These are phyloP conservation scores for Aegilops sharonensis DNA, from an alignment of 176 grass and related monocot genomes.

Conservation along the genomic window DNA sequence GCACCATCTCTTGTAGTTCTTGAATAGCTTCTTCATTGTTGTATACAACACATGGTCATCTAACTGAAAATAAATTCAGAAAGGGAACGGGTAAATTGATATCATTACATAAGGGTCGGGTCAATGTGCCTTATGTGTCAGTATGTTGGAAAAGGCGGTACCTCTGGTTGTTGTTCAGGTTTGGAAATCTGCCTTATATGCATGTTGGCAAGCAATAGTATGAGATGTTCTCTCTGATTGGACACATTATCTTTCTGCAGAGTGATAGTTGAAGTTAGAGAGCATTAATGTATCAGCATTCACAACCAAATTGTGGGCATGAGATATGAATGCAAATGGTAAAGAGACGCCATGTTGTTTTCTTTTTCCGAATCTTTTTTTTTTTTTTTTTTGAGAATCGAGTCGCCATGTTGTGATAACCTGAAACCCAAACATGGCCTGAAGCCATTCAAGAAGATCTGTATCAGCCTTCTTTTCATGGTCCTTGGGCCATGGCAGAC, in stretches of 20 bases:
- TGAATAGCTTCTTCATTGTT: no score
- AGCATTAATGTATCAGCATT: not conserved
- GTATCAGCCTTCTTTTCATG: slow-evolving; percentile 54
- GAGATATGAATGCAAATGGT: not conserved
- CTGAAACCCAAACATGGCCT: slow-evolving; percentile 97
- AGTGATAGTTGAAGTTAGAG: slow-evolving; percentile 11
- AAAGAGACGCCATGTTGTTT: not conserved
- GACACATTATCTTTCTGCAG: slow-evolving; percentile 1
- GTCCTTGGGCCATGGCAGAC: slow-evolving; percentile 87
- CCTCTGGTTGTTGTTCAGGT: slow-evolving; percentile 78
- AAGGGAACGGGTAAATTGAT: no score
- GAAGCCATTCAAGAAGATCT: slow-evolving; percentile 96
- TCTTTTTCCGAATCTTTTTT: no score
- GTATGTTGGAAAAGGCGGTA: slow-evolving; percentile 22
- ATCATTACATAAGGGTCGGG: no score
- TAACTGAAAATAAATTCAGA: no score
- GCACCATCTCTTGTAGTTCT: no score
- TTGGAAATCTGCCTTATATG: slow-evolving; percentile 72
- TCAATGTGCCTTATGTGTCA: no score
- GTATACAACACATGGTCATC: no score
- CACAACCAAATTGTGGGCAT: not conserved
- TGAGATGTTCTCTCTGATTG: slow-evolving; percentile 92
- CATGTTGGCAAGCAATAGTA: slow-evolving; percentile 90
- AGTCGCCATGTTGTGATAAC: slow-evolving; percentile 22
- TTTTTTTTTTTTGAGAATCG: no score